phyloP scores from a whole-genome alignment of 129 eudicot species.

The Erigeron canadensis region DNA sequence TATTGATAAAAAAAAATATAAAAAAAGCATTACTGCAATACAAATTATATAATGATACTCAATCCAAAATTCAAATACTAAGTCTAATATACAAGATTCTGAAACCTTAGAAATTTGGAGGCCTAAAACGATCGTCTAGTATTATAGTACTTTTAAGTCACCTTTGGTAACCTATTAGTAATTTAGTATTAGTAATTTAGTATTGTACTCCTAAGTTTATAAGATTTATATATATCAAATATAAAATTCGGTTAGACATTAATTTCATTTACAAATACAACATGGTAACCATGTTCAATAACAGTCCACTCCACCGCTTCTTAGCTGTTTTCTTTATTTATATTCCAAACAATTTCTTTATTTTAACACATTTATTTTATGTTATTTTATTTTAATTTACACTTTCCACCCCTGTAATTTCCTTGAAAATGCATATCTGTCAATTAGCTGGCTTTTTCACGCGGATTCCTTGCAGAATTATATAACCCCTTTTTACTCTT shows the following conservation, averaged over 20 bases:
- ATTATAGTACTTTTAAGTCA: too few relatives aligned
- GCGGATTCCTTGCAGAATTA: slow-evolving; percentile 33
- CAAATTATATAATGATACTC: too few relatives aligned
- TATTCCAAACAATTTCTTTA: not conserved
- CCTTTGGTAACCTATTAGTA: too few relatives aligned
- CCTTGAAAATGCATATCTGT: slow-evolving; percentile 17
- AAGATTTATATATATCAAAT: not conserved
- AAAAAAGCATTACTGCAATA: too few relatives aligned
- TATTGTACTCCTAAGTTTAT: too few relatives aligned
- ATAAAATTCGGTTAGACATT: not conserved
- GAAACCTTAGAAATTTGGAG: too few relatives aligned
- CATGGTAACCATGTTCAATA: slow-evolving; percentile 30
- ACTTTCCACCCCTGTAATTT: slow-evolving; percentile 17
- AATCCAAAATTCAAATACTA: too few relatives aligned
- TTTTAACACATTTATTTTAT: not conserved
- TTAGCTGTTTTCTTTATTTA: slow-evolving; percentile 27
- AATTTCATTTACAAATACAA: not conserved
- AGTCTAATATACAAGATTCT: too few relatives aligned
- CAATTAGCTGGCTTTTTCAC: slow-evolving; percentile 36
- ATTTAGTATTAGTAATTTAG: too few relatives aligned
- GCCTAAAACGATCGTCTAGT: too few relatives aligned
- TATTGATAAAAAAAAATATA: too few relatives aligned
- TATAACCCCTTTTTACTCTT: slow-evolving; percentile 12
- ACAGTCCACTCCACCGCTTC: slow-evolving; percentile 17
- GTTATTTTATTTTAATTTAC: not conserved